Evolutionary conservation across 2,329 filamentous ascomycete species (phyloP).

Genomic region (Colletotrichum sp.): DNA sequence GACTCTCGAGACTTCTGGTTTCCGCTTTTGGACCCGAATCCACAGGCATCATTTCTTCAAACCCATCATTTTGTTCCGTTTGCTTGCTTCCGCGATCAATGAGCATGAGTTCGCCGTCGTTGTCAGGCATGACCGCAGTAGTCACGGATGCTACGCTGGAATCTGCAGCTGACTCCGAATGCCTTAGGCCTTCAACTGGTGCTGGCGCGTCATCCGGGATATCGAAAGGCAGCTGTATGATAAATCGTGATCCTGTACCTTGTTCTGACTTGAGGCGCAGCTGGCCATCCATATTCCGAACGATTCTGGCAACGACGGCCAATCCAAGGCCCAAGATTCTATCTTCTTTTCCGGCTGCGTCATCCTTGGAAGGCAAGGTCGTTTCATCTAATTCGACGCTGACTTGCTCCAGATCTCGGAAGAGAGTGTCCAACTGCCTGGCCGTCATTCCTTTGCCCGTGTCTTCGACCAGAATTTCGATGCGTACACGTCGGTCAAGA

Average conservation of each 20-base stretch:
- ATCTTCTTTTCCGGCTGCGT: constrained; percentile 31
- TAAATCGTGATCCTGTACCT: constrained; percentile 82
- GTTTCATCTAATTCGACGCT: constrained; percentile 46
- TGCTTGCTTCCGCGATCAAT: constrained; percentile 51
- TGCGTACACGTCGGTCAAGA: constrained; percentile 58
- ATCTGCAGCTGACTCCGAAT: constrained; percentile 22
- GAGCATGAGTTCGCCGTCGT: constrained; percentile 64
- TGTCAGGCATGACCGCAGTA: constrained; percentile 30
- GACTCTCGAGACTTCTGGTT: constrained; percentile 36
- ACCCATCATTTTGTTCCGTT: constrained; percentile 3
- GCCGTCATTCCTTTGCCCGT: constrained; percentile 76
- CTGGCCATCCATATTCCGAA: constrained; percentile 92
- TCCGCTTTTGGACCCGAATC: constrained; percentile 10
- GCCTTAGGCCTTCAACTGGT: constrained; percentile 19
- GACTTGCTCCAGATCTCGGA: constrained; percentile 65
- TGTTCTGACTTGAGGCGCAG: constrained; percentile 83
- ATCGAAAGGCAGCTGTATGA: constrained; percentile 79
- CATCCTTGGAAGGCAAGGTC: constrained; percentile 24
- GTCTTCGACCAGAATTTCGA: constrained; percentile 80
- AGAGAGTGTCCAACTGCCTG: constrained; percentile 61
- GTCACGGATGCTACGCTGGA: constrained; percentile 36
- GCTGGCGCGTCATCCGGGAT: constrained; percentile 51
- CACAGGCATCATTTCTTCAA: not conserved
- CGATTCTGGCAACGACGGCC: constrained; percentile 84
- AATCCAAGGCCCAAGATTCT: constrained; percentile 78